Conservation (phyloP, 225 moss, liverwort and hornwort species). For the Rhytidiadelphus loreus region DNA sequence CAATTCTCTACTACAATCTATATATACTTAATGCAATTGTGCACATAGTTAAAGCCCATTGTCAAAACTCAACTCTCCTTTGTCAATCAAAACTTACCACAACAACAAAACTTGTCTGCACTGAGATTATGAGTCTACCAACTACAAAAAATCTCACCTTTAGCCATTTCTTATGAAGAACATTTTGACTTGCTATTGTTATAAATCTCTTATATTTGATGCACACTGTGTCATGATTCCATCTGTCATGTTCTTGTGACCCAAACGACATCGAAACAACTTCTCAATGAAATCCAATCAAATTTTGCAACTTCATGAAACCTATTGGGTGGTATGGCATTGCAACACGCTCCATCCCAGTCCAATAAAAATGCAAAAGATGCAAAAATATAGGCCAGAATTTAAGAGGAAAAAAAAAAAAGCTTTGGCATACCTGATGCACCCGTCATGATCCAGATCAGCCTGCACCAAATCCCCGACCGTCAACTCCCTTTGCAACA, state of each 20-base stretch:
- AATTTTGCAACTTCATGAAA: background rate
- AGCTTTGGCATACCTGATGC: slow-evolving; percentile 36
- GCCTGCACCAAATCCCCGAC: slow-evolving; percentile 56
- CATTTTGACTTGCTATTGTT: background rate
- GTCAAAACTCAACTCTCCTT: background rate
- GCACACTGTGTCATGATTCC: background rate
- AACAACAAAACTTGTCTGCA: background rate
- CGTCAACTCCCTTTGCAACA: slow-evolving; percentile 53
- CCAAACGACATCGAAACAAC: background rate
- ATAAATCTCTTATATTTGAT: background rate
- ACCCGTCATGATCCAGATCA: slow-evolving; percentile 77
- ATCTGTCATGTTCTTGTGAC: background rate
- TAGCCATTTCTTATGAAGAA: background rate
- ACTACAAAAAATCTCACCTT: background rate
- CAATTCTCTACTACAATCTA: background rate
- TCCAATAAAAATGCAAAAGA: background rate
- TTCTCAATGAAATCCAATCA: too few relatives aligned
- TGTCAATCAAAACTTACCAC: background rate
- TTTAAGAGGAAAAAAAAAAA: background rate
- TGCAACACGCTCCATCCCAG: background rate
- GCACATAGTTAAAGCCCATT: background rate
- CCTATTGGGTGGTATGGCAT: background rate
- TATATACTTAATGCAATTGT: background rate
- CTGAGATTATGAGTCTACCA: background rate
- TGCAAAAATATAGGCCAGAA: too few relatives aligned